Percentiles rank a stretch among this genome's conserved stretches.
Evolutionary conservation across 2,329 filamentous ascomycete species (phyloP).

Genomic region (Penicillium sp.): DNA sequence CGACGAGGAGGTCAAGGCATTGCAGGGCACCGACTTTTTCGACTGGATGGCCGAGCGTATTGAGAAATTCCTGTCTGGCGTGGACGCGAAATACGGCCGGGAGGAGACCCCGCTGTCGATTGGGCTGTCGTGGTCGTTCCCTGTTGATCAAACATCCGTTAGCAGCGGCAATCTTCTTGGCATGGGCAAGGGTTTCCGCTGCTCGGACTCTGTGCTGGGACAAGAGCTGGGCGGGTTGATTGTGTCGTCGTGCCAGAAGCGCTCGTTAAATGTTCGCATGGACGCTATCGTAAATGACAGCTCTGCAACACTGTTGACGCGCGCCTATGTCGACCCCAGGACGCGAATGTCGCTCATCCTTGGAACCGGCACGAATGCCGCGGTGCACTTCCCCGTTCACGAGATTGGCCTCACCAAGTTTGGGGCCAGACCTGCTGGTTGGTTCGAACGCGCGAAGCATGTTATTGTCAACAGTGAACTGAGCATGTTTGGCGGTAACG

Average conservation of each 20-base stretch:
- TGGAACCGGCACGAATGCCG: conserved; percentile 62
- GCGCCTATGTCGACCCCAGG: conserved; percentile 58
- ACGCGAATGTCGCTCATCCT: conserved; percentile 62
- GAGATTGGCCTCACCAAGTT: conserved; percentile 55
- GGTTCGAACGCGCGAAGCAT: conserved; percentile 55
- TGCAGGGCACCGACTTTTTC: conserved; percentile 58
- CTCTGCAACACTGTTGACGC: conserved; percentile 58
- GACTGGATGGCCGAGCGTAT: conserved; percentile 64
- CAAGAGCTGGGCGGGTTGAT: conserved; percentile 59
- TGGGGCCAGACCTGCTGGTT: conserved; percentile 50
- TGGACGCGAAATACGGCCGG: conserved; percentile 38
- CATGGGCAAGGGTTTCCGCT: conserved; percentile 64
- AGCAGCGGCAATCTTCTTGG: conserved; percentile 54
- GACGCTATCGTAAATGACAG: conserved; percentile 63
- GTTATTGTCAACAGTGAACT: conserved; percentile 64
- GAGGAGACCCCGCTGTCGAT: conserved; percentile 46
- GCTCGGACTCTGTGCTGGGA: conserved; percentile 56
- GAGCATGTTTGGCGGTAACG: conserved; percentile 60
- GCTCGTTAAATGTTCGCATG: conserved; percentile 54
- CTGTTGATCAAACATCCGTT: conserved; percentile 61
- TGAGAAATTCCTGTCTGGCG: conserved; percentile 47
- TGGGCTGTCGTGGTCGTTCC: conserved; percentile 65
- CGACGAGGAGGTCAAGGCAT: conserved; percentile 51
- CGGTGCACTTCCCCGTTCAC: conserved; percentile 57
- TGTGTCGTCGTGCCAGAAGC: conserved; percentile 54